Evolutionary conservation across 768 basidiomycete genomes (phyloP).

Genomic region (Calocybe cyanea): DNA sequence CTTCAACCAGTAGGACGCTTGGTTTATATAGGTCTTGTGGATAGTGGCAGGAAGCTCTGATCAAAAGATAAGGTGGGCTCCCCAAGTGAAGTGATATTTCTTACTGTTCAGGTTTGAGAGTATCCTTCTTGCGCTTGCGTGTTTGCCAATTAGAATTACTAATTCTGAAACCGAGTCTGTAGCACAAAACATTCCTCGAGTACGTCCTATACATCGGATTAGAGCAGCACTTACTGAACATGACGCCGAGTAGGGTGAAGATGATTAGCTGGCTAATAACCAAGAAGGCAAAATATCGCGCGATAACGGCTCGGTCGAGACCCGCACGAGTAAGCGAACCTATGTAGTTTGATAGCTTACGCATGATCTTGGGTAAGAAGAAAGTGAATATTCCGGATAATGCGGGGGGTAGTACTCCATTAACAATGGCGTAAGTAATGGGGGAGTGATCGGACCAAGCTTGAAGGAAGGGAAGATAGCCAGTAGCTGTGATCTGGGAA

Average conservation of each 20-base stretch:
- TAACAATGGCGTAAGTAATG: conserved; percentile 73
- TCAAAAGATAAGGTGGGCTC: conserved; percentile 3
- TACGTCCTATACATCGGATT: neutral
- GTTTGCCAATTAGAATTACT: conserved; percentile 34
- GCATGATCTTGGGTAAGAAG: conserved; percentile 86
- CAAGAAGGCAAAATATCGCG: conserved; percentile 89
- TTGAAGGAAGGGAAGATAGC: conserved; percentile 68
- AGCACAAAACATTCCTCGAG: neutral
- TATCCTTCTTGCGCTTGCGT: conserved; percentile 42
- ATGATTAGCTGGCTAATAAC: conserved; percentile 88
- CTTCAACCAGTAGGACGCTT: conserved; percentile 87
- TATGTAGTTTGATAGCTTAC: conserved; percentile 67
- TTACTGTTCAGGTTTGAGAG: conserved; percentile 36
- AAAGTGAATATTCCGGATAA: conserved; percentile 85
- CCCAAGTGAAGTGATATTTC: conserved; percentile 17
- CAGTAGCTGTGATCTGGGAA: conserved; percentile 33
- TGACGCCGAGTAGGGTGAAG: conserved; percentile 87
- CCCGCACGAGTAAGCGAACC: conserved; percentile 63
- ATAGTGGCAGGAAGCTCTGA: conserved; percentile 55
- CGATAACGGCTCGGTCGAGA: conserved; percentile 84
- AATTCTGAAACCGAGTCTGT: conserved; percentile 39
- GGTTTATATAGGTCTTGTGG: conserved; percentile 84
- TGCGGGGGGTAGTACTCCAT: conserved; percentile 87
- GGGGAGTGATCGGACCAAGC: conserved; percentile 60
- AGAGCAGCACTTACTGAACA: conserved; percentile 74